Evolutionary conservation across 2,329 filamentous ascomycete species (phyloP).

Genomic region (Trichoderma brevicompactum): DNA sequence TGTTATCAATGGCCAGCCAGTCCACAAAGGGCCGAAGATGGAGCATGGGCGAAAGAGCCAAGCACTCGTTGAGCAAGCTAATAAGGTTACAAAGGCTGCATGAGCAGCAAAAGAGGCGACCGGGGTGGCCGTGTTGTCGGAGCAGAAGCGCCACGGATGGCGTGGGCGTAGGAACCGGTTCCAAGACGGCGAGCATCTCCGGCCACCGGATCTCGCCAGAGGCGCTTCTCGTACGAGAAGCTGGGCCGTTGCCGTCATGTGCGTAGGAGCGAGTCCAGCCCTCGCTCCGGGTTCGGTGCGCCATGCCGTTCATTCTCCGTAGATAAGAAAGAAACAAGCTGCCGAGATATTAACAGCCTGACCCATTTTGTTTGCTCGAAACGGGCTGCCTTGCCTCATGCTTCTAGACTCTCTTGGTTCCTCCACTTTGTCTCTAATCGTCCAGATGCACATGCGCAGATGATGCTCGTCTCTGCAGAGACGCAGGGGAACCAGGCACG

Average conservation of each 20-base stretch:
- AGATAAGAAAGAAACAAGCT: constrained; percentile 18
- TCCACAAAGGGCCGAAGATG: constrained; percentile 25
- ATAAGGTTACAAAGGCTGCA: constrained; percentile 21
- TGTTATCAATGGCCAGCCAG: constrained; percentile 14
- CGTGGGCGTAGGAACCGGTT: constrained; percentile 12
- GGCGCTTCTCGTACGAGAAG: not conserved
- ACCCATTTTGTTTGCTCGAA: constrained; percentile 3
- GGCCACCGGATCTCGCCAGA: constrained; percentile 17
- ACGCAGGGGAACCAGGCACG: not conserved
- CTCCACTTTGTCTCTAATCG: constrained; percentile 18
- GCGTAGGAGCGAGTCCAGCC: no score
- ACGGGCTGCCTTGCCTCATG: not conserved
- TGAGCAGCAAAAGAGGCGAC: constrained; percentile 9
- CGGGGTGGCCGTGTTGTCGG: constrained; percentile 25
- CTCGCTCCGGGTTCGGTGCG: constrained; percentile 13
- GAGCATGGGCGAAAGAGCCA: constrained; percentile 8
- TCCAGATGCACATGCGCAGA: not conserved
- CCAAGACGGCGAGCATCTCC: constrained; percentile 5
- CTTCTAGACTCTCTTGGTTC: constrained; percentile 16
- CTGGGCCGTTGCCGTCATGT: not conserved
- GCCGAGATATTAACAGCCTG: not conserved
- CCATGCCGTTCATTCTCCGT: not conserved
- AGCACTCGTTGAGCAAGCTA: constrained; percentile 10
- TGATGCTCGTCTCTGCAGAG: not conserved
- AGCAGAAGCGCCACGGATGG: constrained; percentile 18